Base-by-base conservation (phyloP, 768 basidiomycete genomes). In the Lepiota brunneoincarnata region DNA sequence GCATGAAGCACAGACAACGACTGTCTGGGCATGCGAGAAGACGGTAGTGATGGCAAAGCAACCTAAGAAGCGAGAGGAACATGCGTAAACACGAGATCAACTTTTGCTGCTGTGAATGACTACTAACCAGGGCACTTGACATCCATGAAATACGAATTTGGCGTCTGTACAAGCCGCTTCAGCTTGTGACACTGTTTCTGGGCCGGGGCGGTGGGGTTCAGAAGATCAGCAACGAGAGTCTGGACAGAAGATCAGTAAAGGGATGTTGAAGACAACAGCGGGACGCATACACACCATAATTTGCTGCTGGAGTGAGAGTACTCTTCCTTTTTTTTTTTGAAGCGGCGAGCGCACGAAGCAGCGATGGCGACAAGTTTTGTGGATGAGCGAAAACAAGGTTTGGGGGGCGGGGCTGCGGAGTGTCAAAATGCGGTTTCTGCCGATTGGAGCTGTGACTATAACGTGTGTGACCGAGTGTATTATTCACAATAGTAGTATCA, bases 141-240 rank as follows among this genome's bases (percentile, higher is more conserved):
- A 67, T 99, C 97, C 97, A 99, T 98, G 78, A 98, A 98, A 78
- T 92, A 98, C 34, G 96, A 98, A 77, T 98, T 93, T 61, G 97
- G 97, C 49, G 88, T 88, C 76, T 98, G 97, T 64, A 99, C 97
- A 65, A 98, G 87, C 72, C 94, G 89, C 84, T 99, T 98, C 73
- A 98, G 91, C 83, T 98, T 98, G 89, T 98, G 96, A n/a, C n/a
- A n/a, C 73, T 85, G 87, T 73, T 80, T 86, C 74, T 77, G 86
- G 74, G 71, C 93, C 91, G 62, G n/a, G n/a, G 83, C 74, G 56
- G 93, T 89, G 64, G 93, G 96, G 86, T 98, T 91, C 72, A 98
- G 88, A 72, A 99, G 89, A 76, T 99, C 97, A 72, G 97, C 72
- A 72, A 93, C 93, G 78, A 98, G 93, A 83, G 92, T 82, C 95